These are phyloP conservation scores for Hordeum marinum DNA, from an alignment of 176 grass and related monocot species.

Conservation along the genomic window DNA sequence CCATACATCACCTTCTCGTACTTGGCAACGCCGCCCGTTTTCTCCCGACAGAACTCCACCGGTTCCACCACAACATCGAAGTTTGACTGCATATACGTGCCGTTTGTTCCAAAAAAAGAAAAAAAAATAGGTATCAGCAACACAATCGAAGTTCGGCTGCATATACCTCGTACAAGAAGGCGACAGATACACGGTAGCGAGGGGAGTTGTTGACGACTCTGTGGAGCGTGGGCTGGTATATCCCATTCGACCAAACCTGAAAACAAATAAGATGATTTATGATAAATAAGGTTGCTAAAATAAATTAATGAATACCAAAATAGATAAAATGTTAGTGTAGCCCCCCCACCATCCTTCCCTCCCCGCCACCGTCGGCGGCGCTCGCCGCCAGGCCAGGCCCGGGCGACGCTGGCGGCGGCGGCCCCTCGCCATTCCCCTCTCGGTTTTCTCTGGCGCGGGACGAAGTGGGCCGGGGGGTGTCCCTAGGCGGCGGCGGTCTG, in stretches of 20 bases:
- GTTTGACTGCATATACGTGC: constrained; percentile 44
- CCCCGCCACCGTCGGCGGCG: no score
- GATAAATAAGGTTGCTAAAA: not conserved
- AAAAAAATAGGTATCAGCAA: not conserved
- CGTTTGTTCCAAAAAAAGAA: not conserved
- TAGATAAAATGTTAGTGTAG: no score
- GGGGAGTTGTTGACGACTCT: constrained; percentile 68
- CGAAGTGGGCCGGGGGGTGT: no score
- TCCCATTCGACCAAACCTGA: constrained; percentile 39
- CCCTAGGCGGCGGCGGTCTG: no score
- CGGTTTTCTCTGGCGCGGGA: no score
- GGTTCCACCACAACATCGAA: constrained; percentile 68
- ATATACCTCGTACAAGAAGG: constrained; percentile 74
- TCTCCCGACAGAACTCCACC: constrained; percentile 56
- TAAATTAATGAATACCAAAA: no score
- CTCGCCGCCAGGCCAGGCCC: no score
- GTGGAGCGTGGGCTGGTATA: constrained; percentile 81
- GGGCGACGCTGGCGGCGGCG: no score
- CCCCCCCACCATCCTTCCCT: no score
- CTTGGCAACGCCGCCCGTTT: constrained; percentile 39
- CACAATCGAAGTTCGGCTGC: not conserved
- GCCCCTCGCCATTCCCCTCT: no score
- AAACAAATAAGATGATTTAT: not conserved
- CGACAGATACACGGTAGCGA: constrained; percentile 74
- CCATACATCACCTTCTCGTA: constrained; percentile 74